These are phyloP conservation scores for Bremia lactucae DNA, from an alignment of 352 stramenopile species.

Conservation along the genomic window DNA sequence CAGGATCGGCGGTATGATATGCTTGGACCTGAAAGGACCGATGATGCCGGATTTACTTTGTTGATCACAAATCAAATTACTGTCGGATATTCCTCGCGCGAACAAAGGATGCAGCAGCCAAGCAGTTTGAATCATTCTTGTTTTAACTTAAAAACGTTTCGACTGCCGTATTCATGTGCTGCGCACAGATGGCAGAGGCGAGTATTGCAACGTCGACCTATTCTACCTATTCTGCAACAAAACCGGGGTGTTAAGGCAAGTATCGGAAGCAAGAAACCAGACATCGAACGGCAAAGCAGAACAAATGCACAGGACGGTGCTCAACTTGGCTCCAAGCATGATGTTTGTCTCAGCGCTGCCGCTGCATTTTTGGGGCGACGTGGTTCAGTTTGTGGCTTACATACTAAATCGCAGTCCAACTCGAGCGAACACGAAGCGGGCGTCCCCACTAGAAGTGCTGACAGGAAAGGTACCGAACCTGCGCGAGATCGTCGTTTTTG, in stretches of 20 bases:
- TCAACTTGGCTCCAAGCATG: neutral
- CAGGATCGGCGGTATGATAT: no score
- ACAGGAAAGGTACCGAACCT: neutral
- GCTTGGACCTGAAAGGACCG: no score
- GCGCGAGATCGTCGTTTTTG: neutral
- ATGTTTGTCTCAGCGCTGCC: neutral
- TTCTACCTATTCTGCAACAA: neutral
- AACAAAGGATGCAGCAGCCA: slow-evolving; percentile 1
- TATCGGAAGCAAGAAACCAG: neutral
- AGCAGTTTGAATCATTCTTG: neutral
- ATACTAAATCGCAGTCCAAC: neutral
- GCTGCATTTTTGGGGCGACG: neutral
- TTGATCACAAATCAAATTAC: no score
- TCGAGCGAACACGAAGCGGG: neutral
- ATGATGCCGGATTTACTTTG: no score
- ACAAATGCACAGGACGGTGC: neutral
- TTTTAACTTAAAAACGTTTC: slow-evolving; percentile 1
- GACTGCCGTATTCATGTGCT: neutral
- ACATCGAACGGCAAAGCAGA: neutral
- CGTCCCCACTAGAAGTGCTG: neutral
- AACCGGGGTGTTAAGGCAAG: neutral
- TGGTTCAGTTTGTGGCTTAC: neutral
- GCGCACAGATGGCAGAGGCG: neutral
- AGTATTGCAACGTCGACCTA: neutral
- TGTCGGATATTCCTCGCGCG: slow-evolving; percentile 1